These are phyloP conservation scores for Triangularia setosa DNA, from an alignment of 2,329 filamentous ascomycete species.

Conservation along the genomic window DNA sequence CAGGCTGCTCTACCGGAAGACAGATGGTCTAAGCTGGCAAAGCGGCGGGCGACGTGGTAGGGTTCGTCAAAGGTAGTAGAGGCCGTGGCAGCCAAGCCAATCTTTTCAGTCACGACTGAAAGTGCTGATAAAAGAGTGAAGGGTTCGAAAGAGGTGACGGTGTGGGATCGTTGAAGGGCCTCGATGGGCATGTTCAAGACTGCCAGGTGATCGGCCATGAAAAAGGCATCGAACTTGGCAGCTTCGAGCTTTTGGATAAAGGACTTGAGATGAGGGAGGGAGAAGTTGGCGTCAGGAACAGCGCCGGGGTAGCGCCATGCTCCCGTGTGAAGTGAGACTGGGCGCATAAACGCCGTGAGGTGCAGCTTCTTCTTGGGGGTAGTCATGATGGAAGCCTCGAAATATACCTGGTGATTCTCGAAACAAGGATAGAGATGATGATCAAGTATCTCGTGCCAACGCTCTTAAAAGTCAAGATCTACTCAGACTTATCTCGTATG, in stretches of 20 bases:
- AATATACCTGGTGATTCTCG: not conserved
- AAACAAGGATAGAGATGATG: not conserved
- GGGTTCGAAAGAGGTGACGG: constrained; percentile 54
- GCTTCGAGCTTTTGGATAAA: constrained; percentile 52
- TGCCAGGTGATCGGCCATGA: constrained; percentile 53
- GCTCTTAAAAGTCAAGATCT: not conserved
- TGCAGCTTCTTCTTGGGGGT: constrained; percentile 40
- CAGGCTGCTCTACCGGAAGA: constrained; percentile 48
- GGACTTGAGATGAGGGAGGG: constrained; percentile 47
- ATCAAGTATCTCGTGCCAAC: not conserved
- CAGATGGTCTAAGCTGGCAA: constrained; percentile 51
- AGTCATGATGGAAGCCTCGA: not conserved
- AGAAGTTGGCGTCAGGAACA: constrained; percentile 56
- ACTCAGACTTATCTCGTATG: not conserved
- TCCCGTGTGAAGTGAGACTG: constrained; percentile 52
- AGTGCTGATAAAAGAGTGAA: constrained; percentile 50
- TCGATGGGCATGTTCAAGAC: constrained; percentile 55
- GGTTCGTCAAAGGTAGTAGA: constrained; percentile 53
- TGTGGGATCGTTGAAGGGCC: constrained; percentile 54
- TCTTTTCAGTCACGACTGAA: constrained; percentile 44
- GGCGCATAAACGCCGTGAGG: constrained; percentile 57
- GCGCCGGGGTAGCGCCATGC: constrained; percentile 54
- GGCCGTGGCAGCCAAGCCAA: constrained; percentile 51
- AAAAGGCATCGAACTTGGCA: constrained; percentile 54
- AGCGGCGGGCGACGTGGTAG: constrained; percentile 50